Evolutionary conservation across 2,329 filamentous ascomycete species (phyloP), one percentile per base, ranked within the genome.

Genomic region (Colletotrichum kahawae): DNA sequence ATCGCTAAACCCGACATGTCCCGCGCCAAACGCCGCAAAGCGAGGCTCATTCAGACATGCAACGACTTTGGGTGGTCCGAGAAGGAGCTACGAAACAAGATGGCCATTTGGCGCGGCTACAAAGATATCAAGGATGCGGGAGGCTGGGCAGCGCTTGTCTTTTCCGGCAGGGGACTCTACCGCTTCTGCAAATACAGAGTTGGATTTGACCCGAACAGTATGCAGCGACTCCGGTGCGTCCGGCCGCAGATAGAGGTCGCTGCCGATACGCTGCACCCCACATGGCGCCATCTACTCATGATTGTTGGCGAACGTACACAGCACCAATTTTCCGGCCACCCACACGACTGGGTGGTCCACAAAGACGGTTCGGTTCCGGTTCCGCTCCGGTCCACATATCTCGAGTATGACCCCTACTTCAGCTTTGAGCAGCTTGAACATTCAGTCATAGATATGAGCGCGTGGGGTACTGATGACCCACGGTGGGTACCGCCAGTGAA

Each of bases 151-250:
- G 85, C 88, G 16, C 83, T 92, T 4, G 86, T 91, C 3, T 91
- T 92, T 77, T 87, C 90, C 5, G 89, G 90, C 38, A 88, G 89
- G 82, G 90, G 90, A 4, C 86, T 92, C 16, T 91, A 91, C 79
- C 85, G 90, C 8, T 90, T 91, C 80, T 91, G 89, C 86, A 92
- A 91, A 78, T 91, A 91, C 78, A 86, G 90, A 56, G 87, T 88
- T 1, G 88, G 87, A 5, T 90, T 91, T 78, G 85, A 86, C 57
- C 84, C 85, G 7, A 87, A 88, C 18, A 86, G 88, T 4, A 87
- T 90, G 81, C 82, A 85, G 43, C 85, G 85, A 2, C 82, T 91
- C 7, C 82, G 83, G 16, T 82, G 82, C 34, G 78, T 90, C 10
- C 81, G 84, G 51, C 84, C 86, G 33, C 84, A 87, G 18, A 84